Evolutionary conservation across 257 asterid species (phyloP).

Genomic region (Cinchona pubescens): DNA sequence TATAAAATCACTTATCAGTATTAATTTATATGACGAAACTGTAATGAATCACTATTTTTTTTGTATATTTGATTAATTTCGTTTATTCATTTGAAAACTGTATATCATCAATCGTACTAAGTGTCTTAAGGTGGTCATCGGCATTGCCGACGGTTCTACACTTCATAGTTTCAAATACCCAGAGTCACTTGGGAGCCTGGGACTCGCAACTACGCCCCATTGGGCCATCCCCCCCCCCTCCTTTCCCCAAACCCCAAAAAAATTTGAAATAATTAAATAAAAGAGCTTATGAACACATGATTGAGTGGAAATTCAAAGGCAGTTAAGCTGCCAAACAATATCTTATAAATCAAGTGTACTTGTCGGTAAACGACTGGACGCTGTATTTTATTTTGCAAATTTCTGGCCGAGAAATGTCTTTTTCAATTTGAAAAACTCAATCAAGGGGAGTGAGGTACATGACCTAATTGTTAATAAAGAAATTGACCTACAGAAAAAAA

Average conservation of each 20-base stretch:
- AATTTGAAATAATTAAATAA: too few species aligned
- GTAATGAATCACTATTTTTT: too few species aligned
- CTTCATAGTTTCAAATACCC: not conserved
- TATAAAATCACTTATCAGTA: too few species aligned
- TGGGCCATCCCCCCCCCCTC: too few species aligned
- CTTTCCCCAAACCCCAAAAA: too few species aligned
- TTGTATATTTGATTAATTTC: too few species aligned
- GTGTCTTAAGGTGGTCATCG: not conserved
- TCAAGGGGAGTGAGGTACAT: not conserved
- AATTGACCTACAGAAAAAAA: constrained; percentile 8
- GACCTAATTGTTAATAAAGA: not conserved
- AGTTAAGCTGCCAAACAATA: not conserved
- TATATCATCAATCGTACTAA: too few species aligned
- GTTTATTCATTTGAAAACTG: too few species aligned
- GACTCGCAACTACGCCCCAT: too few species aligned
- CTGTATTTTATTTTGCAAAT: not conserved
- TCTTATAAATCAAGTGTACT: not conserved
- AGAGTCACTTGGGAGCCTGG: too few species aligned
- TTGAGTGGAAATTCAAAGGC: not conserved
- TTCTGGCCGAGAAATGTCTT: constrained; percentile 10
- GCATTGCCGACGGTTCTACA: not conserved
- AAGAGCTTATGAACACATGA: constrained; percentile 6
- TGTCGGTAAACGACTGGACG: constrained; percentile 17
- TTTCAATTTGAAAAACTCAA: constrained; percentile 10
- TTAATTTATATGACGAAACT: too few species aligned